These are phyloP conservation scores for Boletus eberwhitei DNA, from an alignment of 768 basidiomycete genomes.

Conservation along the genomic window DNA sequence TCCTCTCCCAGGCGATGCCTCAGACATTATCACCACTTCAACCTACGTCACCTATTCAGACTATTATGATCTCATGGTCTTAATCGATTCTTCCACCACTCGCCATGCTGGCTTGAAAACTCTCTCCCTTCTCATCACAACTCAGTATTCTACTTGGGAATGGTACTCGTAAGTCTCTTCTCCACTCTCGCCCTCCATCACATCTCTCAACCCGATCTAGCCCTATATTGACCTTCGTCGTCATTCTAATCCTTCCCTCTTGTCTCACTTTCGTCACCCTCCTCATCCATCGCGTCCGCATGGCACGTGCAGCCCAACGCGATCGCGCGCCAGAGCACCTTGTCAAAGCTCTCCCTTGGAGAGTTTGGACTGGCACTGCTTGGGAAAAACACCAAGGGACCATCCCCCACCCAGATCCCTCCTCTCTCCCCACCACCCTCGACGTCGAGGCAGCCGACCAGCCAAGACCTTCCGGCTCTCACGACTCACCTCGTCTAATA, in stretches of 20 bases:
- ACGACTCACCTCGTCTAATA: slow-evolving; percentile 34
- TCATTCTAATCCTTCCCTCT: slow-evolving; percentile 88
- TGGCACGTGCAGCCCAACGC: slow-evolving; percentile 74
- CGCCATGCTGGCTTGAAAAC: slow-evolving; percentile 76
- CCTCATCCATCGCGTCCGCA: slow-evolving; percentile 83
- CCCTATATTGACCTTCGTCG: slow-evolving; percentile 80
- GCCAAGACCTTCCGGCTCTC: slow-evolving; percentile 24
- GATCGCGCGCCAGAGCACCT: slow-evolving; percentile 82
- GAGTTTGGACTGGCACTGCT: slow-evolving; percentile 76
- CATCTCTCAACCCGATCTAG: slow-evolving; percentile 35
- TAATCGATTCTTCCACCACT: slow-evolving; percentile 73
- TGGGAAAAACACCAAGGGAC: slow-evolving; percentile 70
- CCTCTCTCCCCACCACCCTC: slow-evolving; percentile 18
- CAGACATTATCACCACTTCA: slow-evolving; percentile 78
- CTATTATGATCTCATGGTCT: slow-evolving; percentile 63
- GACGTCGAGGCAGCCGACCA: slow-evolving; percentile 40
- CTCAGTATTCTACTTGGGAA: slow-evolving; percentile 82
- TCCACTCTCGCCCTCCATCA: background rate
- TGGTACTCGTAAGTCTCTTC: slow-evolving; percentile 74
- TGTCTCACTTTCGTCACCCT: slow-evolving; percentile 86
- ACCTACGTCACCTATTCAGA: slow-evolving; percentile 87
- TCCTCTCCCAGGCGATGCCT: slow-evolving; percentile 63
- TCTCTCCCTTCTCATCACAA: slow-evolving; percentile 71
- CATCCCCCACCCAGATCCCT: slow-evolving; percentile 25
- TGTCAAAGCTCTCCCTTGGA: slow-evolving; percentile 76